Conservation (phyloP, 345 rosid genomes). For the Citrus mangshanensis region DNA sequence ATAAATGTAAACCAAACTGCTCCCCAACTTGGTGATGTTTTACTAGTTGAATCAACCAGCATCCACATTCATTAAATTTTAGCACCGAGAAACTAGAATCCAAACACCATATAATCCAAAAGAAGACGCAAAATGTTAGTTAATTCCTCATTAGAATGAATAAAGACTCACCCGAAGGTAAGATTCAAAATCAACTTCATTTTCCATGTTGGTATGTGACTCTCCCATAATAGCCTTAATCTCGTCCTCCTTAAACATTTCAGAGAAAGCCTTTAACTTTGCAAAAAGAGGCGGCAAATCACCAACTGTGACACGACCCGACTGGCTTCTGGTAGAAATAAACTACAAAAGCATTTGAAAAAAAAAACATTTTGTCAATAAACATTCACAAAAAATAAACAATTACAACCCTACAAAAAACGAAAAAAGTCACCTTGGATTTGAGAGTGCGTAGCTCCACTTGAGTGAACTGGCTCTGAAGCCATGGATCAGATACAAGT, state of each 20-base stretch:
- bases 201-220: constrained; percentile 36
- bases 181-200: constrained; percentile 80
- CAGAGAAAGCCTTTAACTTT: constrained; percentile 68
- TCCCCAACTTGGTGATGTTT: too few species aligned
- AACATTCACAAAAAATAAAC: not conserved
- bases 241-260: constrained; percentile 57
- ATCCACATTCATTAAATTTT: not conserved
- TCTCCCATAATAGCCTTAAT: constrained; percentile 60
- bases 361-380: not conserved
- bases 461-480: constrained; percentile 98
- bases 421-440: constrained; percentile 57
- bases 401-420: not conserved
- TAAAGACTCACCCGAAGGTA: constrained; percentile 70
- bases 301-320: constrained; percentile 50
- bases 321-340: constrained; percentile 55
- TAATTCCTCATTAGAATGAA: not conserved
- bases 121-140: not conserved
- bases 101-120: not conserved
- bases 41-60: not conserved
- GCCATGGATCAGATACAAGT: constrained; percentile 92
- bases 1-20: too few species aligned
- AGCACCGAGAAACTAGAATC: not conserved
- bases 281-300: constrained; percentile 70
- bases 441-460: constrained; percentile 96
- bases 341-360: constrained; percentile 34